Evolutionary conservation across 2,329 filamentous ascomycete genomes (phyloP).

Genomic region (Penicillium sp.): DNA sequence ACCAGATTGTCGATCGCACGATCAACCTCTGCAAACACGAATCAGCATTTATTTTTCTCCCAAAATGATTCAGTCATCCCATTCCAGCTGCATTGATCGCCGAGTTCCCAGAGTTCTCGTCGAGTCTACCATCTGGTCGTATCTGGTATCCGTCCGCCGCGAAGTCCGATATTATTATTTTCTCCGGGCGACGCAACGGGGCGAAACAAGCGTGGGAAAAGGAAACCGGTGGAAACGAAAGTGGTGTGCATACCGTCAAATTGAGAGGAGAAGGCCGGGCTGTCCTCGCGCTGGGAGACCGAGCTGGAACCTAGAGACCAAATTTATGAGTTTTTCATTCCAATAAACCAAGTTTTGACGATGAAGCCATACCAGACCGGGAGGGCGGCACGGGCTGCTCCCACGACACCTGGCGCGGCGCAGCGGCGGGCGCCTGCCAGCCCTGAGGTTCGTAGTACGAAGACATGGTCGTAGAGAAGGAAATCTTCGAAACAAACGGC

Average conservation of each 20-base stretch:
- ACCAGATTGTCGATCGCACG: constrained; percentile 91
- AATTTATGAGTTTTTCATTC: constrained; percentile 10
- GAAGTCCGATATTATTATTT: not conserved
- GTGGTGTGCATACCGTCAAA: constrained; percentile 70
- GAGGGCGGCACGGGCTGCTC: constrained; percentile 70
- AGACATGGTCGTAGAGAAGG: constrained; percentile 46
- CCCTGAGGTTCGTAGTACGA: constrained; percentile 68
- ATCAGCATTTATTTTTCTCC: constrained; percentile 24
- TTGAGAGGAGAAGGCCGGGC: constrained; percentile 76
- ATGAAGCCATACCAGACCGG: constrained; percentile 60
- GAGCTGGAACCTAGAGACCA: constrained; percentile 66
- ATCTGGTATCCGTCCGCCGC: not conserved
- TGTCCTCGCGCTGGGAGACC: constrained; percentile 70
- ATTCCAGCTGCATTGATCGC: not conserved
- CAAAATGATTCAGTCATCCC: not conserved
- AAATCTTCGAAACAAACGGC: constrained; percentile 16
- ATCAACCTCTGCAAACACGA: constrained; percentile 72
- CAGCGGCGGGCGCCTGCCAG: constrained; percentile 56
- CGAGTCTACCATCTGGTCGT: not conserved
- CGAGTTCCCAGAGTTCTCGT: not conserved
- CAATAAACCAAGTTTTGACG: not conserved
- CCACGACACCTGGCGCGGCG: constrained; percentile 64
- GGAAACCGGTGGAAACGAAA: not conserved
- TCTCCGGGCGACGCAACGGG: not conserved
- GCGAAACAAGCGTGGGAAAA: not conserved